Base-by-base conservation (phyloP, 202 grass and related monocot genomes). In the Sporobolus alterniflorus region DNA sequence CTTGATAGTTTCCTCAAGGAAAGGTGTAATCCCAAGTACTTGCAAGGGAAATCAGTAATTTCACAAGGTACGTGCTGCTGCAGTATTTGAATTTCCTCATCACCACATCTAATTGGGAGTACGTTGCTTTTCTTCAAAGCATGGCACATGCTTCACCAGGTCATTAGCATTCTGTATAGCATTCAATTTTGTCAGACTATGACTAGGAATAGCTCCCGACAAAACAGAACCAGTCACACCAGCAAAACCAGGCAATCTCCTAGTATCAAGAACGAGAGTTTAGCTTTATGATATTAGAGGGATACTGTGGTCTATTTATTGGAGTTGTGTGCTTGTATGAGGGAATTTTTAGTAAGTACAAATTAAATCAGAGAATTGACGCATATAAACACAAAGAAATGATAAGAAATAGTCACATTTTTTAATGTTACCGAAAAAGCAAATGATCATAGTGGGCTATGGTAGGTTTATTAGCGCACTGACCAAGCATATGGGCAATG, bases 401-500 rank as follows among this genome's bases (percentile, higher is more conserved):
- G 18, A 24, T 26, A 28, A 33, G 18, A 64, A 47, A 41, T 49
- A 21, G 46, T 67, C 7, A 2, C 40, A 34, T 49, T 34, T 30
- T 39, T 51, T 75, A 61, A 48, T 54, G 32, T 21, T 55, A 28
- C 47, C 41, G 14, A 74, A n/a, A n/a, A n/a, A n/a, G 28, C 32
- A 79, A 42, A 40, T 77, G 12, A 51, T 49, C 34, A 33, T 79
- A 39, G 30, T 67, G 62, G 21, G 30, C 62, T 67, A 65, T 52
- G 29, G 32, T 55, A 67, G 32, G 63, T 40, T 48, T 14, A 67
- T 15, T 67, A 51, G 52, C 30, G 11, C 44, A 67, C 3, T 51
- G 63, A 18, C 22, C 20, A 40, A 79, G 46, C 29, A 54, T 31
- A 68, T 68, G 32, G 29, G 68, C 41, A 64, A 48, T 9, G 30